Evolutionary conservation across 2,329 filamentous ascomycete species (phyloP), one percentile per base, ranked within the genome.

Genomic region (Colletotrichum siamense): DNA sequence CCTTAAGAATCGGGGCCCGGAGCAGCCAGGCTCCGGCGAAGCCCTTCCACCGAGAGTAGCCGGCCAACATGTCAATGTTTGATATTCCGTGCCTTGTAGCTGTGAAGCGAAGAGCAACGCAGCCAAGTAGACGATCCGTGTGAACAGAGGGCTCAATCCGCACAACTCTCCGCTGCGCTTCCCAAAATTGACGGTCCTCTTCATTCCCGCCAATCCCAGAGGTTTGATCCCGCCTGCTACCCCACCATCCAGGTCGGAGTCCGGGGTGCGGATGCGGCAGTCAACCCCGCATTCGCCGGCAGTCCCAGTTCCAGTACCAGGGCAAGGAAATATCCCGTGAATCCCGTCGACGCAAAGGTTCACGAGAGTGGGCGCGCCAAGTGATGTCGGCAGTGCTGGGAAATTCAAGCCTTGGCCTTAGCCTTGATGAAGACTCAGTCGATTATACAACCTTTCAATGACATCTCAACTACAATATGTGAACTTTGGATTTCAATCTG

Each of bases 281-380:
- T 70, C 34, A 32, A 70, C 57, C 68, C 68, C 68, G 68, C 68
- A 70, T 70, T 52, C 32, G 18, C 68, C 68, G 57, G 68, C 34
- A 63, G 68, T 70, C 68, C 34, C 57, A 63, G 15, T 49, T 26
- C 68, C 68, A 28, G 52, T 30, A 28, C 66, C 66, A 39, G 57
- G 68, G 68, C n/a, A 44, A n/a, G 6, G 18, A 52, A 62, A 52
- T 49, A 16, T 70, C 68, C 57, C 57, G 34, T 52, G 34, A 70
- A 70, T 49, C 55, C 55, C 68, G 12, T 70, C 18, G 39, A 49
- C 18, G 39, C 39, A 49, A 12, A 49, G 39, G 18, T 49, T n/a
- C 57, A 10, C 18, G 55, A 7, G 34, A 13, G 16, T 16, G n/a
- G 32, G 22, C 9, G 39, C 30, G 55, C 57, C 36, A 63, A 52